These are phyloP conservation scores for Fusarium ambrosium DNA, from an alignment of 2,329 filamentous ascomycete species.

Conservation along the genomic window DNA sequence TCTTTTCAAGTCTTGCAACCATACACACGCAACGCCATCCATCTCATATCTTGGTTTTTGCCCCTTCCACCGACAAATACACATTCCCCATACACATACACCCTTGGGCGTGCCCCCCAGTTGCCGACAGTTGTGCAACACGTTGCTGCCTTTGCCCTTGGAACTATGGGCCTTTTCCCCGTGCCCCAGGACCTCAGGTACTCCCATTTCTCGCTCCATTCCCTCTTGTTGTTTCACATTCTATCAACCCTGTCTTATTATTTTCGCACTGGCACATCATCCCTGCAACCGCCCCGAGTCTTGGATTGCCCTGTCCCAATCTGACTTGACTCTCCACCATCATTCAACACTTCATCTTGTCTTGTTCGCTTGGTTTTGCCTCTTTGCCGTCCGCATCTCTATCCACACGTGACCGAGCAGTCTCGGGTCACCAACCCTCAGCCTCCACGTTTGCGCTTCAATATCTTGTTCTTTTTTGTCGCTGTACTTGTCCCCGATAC, in stretches of 20 bases:
- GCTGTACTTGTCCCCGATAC: neutral
- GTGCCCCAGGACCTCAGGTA: conserved; percentile 31
- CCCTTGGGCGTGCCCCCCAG: conserved; percentile 22
- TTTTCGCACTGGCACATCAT: conserved; percentile 18
- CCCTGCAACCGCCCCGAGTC: conserved; percentile 18
- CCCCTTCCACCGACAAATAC: conserved; percentile 1
- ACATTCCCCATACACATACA: neutral
- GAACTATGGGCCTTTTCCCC: conserved; percentile 24
- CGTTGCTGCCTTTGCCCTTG: conserved; percentile 11
- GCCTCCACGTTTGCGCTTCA: neutral
- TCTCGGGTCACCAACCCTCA: neutral
- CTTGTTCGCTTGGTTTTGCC: neutral
- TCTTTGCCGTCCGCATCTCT: neutral
- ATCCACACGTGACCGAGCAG: neutral
- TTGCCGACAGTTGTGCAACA: conserved; percentile 30
- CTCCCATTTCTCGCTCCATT: conserved; percentile 17
- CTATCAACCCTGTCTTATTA: conserved; percentile 12
- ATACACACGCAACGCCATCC: neutral
- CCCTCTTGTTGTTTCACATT: conserved; percentile 20
- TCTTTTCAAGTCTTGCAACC: neutral
- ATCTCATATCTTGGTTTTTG: neutral
- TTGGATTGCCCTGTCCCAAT: conserved; percentile 8
- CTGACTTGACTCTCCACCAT: neutral
- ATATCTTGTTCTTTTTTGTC: neutral
- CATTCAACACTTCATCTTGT: conserved; percentile 2